phyloP scores from a whole-genome alignment of 75 land plant species.

The Isoetes taiwanensis region DNA sequence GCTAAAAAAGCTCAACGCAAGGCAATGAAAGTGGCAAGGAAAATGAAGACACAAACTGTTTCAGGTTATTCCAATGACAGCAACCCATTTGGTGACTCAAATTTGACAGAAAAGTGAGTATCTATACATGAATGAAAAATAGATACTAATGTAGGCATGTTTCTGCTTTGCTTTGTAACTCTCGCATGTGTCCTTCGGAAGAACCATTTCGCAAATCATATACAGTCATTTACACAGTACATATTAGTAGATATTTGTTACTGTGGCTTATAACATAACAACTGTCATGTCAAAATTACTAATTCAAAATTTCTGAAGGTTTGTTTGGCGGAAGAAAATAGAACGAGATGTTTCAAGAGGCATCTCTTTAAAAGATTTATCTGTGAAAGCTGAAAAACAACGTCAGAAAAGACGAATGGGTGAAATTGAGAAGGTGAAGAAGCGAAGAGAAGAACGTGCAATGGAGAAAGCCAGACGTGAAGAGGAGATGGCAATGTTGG shows the following conservation, averaged over 20 bases:
- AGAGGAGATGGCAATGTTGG: slow-evolving; percentile 96
- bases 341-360: slow-evolving; percentile 78
- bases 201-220: background rate
- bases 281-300: background rate
- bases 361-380: slow-evolving; percentile 34
- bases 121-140: background rate
- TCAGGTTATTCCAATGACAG: slow-evolving; percentile 96
- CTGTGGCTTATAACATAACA: background rate
- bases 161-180: background rate
- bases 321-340: slow-evolving; percentile 96
- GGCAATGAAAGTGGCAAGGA: slow-evolving; percentile 75
- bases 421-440: slow-evolving; percentile 97
- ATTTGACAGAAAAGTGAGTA: slow-evolving; percentile 70
- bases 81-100: slow-evolving; percentile 94
- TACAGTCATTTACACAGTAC: background rate
- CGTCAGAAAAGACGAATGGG: slow-evolving; percentile 87
- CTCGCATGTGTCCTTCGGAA: background rate
- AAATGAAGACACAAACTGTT: slow-evolving; percentile 59
- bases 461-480: slow-evolving; percentile 91
- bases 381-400: slow-evolving; percentile 71
- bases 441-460: slow-evolving; percentile 92
- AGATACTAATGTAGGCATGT: background rate
- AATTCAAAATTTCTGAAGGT: slow-evolving; percentile 29
- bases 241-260: background rate
- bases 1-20: slow-evolving; percentile 76